Evolutionary conservation across 2,329 filamentous ascomycete species (phyloP).

Genomic region (Plectosphaerella sp.): DNA sequence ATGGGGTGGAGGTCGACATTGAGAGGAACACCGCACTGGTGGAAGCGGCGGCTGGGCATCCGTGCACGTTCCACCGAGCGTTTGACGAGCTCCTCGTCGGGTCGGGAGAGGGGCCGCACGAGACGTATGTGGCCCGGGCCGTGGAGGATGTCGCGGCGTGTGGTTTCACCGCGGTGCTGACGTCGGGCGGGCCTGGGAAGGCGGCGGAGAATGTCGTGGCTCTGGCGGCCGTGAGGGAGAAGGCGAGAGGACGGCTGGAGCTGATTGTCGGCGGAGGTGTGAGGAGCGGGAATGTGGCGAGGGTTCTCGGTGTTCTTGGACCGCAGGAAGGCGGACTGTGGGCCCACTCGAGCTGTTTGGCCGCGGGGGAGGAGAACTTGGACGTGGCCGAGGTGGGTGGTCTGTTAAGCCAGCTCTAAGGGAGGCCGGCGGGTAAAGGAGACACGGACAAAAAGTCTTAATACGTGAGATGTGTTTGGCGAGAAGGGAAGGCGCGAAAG

Average conservation of each 20-base stretch:
- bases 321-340: conserved; percentile 23
- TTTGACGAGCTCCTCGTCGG: conserved; percentile 42
- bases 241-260: conserved; percentile 28
- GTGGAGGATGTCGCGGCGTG: conserved; percentile 31
- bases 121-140: conserved; percentile 4
- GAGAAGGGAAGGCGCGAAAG: no score
- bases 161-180: conserved; percentile 48
- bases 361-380: conserved; percentile 12
- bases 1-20: conserved; percentile 29
- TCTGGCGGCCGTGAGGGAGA: conserved; percentile 29
- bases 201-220: conserved; percentile 32
- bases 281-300: conserved; percentile 31
- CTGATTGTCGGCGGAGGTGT: conserved; percentile 50
- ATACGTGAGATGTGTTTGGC: no score
- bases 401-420: not conserved
- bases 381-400: conserved; percentile 21
- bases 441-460: not conserved
- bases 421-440: not conserved
- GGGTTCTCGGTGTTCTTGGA: conserved; percentile 21
- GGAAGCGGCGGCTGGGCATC: conserved; percentile 31
- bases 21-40: conserved; percentile 36
- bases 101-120: conserved; percentile 3
- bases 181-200: conserved; percentile 43
- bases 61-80: conserved; percentile 51
- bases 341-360: conserved; percentile 45